Evolutionary conservation across 768 basidiomycete species (phyloP).

Genomic region (Calocera cornea): DNA sequence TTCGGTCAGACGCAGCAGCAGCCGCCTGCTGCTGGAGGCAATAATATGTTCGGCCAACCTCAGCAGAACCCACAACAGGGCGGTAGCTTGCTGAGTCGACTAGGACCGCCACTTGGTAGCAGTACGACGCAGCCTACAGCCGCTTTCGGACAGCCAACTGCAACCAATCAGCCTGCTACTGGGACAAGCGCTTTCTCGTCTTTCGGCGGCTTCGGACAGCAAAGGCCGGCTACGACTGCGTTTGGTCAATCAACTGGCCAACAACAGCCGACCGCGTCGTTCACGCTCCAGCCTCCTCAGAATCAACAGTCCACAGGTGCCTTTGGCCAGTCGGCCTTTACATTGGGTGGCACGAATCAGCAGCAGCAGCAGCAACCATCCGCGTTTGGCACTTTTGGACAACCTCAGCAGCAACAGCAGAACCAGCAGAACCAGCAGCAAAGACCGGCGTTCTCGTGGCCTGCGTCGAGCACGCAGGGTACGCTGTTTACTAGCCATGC

Average conservation of each 20-base stretch:
- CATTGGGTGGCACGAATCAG: not conserved
- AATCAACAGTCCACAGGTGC: not conserved
- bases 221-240: slow-evolving; percentile 32
- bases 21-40: not conserved
- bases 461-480: not conserved
- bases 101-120: not conserved
- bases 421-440: slow-evolving; percentile 36
- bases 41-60: not conserved
- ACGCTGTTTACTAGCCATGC: no score
- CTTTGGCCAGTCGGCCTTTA: not conserved
- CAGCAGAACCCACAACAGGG: not conserved
- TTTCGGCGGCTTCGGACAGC: slow-evolving; percentile 44
- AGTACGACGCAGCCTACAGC: slow-evolving; percentile 17
- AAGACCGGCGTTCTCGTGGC: slow-evolving; percentile 25
- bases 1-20: not conserved
- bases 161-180: slow-evolving; percentile 32
- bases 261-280: not conserved
- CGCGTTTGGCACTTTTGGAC: slow-evolving; percentile 40
- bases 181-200: slow-evolving; percentile 18
- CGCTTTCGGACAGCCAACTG: slow-evolving; percentile 23
- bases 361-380: not conserved
- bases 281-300: not conserved
- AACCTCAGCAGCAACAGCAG: slow-evolving; percentile 24
- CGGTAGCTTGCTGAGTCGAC: not conserved
- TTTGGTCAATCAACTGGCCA: not conserved